Base-by-base conservation (phyloP, 768 basidiomycete genomes). In the Leccinum disarticulatum region DNA sequence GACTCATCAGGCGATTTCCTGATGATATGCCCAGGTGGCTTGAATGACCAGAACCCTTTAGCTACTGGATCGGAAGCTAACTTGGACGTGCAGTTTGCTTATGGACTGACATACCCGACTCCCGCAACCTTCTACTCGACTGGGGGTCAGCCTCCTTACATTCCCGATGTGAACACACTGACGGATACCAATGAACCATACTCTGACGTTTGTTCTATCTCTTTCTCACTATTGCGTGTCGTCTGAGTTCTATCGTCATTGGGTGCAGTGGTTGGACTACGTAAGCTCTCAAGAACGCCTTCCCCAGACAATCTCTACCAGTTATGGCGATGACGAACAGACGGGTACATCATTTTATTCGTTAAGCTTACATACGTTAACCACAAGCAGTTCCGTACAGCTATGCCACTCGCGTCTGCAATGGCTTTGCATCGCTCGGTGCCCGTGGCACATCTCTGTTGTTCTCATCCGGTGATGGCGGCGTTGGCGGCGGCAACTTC, bases 261-360 rank as follows among this genome's bases (percentile, higher is more conserved):
- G 62, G 59, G 56, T 52, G 22, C 64, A 87, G 77, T 90, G 88
- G 88, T 72, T 91, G 15, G 78, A 86, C 48, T 85, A 80, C 58
- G 69, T 89, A 17, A 72, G 82, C 0, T 64, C 62, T 10, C 79
- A 82, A 19, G 54, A 73, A 11, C 68, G 75, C 41, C 71, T 80
- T 2, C 87, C 88, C 14, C 79, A 83, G 62, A 77, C 83, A 5
- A 88, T 91, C 52, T 87, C 87, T 1, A 90, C 87, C 0, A 87
- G 86, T 62, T 91, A 91, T 67, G 86, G 80, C 6, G 88, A 91
- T 52, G 80, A 83, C 59, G 90, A 91, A 58, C 87, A 88, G 67
- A 85, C 87, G 27, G 82, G 87, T 86, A 46, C 19, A 6, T 22
- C 33, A 3, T 47, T 54, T 31, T 27, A n/a, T 30, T 33, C 3